phyloP scores from a whole-genome alignment of 2,329 filamentous ascomycete genomes.

The Neocatenulostroma microsporum region DNA sequence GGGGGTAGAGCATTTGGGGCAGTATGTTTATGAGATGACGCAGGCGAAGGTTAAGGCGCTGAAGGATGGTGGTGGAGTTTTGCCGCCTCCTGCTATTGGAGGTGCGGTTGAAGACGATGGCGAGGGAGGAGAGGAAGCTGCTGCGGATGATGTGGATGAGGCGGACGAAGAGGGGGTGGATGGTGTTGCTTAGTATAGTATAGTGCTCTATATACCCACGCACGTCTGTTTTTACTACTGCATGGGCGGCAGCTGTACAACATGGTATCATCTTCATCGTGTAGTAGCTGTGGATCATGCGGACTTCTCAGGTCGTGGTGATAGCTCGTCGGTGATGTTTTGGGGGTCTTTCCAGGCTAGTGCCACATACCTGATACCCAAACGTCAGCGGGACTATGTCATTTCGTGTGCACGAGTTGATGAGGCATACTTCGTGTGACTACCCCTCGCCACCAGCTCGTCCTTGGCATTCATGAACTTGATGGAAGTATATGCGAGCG shows the following conservation, averaged over 20 bases:
- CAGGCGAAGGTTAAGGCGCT: slow-evolving; percentile 57
- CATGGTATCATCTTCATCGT: no score
- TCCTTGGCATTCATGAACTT: slow-evolving; percentile 53
- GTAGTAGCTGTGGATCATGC: no score
- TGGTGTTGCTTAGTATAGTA: neutral
- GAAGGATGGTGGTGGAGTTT: slow-evolving; percentile 34
- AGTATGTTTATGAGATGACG: slow-evolving; percentile 97
- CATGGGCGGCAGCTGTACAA: no score
- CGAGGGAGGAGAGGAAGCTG: slow-evolving; percentile 26
- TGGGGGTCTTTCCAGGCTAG: slow-evolving; percentile 55
- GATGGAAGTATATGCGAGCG: slow-evolving; percentile 56
- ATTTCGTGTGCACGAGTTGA: no score
- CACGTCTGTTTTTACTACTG: no score
- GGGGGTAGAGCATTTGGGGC: slow-evolving; percentile 83
- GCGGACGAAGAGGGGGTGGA: slow-evolving; percentile 7
- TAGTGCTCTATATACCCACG: neutral
- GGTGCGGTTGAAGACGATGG: slow-evolving; percentile 13
- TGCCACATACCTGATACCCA: slow-evolving; percentile 47
- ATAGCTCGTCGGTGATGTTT: slow-evolving; percentile 53
- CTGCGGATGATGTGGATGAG: slow-evolving; percentile 13
- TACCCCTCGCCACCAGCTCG: slow-evolving; percentile 56
- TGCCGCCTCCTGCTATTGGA: slow-evolving; percentile 15
- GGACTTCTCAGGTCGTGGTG: slow-evolving; percentile 30
- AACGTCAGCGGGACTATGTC: slow-evolving; percentile 1
- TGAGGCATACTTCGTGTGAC: slow-evolving; percentile 58